Conservation (phyloP, 139 green algal species). For the Choricystis sp. region DNA sequence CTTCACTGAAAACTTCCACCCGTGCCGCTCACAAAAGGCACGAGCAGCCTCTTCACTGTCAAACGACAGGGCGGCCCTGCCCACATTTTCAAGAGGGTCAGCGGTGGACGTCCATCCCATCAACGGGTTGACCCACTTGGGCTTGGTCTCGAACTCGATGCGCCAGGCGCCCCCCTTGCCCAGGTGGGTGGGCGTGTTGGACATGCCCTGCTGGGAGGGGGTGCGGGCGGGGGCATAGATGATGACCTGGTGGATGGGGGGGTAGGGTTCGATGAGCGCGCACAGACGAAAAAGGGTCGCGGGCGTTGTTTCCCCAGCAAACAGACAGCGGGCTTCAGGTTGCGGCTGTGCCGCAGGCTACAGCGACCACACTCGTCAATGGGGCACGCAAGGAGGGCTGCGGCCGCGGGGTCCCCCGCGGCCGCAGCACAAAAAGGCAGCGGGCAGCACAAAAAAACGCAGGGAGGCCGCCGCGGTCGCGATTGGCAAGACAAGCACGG, state of each 20-base stretch:
- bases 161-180: constrained; percentile 41
- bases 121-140: constrained; percentile 78
- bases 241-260: constrained; percentile 23
- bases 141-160: constrained; percentile 47
- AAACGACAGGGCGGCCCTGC: constrained; percentile 37
- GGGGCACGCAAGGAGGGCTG: too few relatives aligned
- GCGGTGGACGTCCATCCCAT: constrained; percentile 95
- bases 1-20: constrained; percentile 50
- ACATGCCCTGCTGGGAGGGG: constrained; percentile 42
- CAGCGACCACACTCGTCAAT: too few relatives aligned
- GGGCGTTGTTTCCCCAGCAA: too few relatives aligned
- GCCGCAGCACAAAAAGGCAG: too few relatives aligned
- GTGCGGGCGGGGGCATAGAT: constrained; percentile 51
- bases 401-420: too few relatives aligned
- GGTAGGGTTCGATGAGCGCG: too few relatives aligned
- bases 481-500: too few relatives aligned
- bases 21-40: constrained; percentile 50
- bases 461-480: too few relatives aligned
- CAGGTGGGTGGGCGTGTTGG: constrained; percentile 5
- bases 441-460: too few relatives aligned
- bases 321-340: too few relatives aligned
- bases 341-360: too few relatives aligned
- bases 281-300: too few relatives aligned
- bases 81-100: constrained; percentile 67
- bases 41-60: constrained; percentile 28